Evolutionary conservation across 192 early-diverging fungal species (phyloP), one percentile per base, ranked within the genome.

Genomic region (Gryganskiella cystojenkinii): DNA sequence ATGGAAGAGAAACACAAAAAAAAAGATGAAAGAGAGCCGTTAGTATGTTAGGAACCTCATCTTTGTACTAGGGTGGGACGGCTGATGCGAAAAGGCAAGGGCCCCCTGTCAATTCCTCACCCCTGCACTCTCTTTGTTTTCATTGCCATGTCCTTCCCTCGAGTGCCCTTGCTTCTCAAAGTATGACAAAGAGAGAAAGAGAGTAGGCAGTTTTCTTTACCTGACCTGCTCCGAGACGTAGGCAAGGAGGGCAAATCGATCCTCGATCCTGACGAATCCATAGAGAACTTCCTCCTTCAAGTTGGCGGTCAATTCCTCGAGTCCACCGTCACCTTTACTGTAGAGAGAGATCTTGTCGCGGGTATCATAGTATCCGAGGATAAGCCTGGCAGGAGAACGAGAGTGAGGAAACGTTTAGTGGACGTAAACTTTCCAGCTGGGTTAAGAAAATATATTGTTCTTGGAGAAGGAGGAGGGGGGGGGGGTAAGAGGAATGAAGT

Each of bases 301-400:
- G 50, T 88, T 79, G 27, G 82, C 47, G 50, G 84, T 80, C 51
- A 90, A 80, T 65, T 87, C 89, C 54, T 71, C 75, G 43, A 90
- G 55, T 42, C 89, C 89, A 42, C 81, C 71, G 40, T 73, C 69
- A 24, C 89, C 89, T 33, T 82, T 84, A 28, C 70, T 62, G 71
- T 88, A 87, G 28, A 90, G 66, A 25, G 89, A 90, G 70, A 90
- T 87, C 61, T 87, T 85, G 63, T 90, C 89, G 37, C 89, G 65
- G 19, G 87, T 84, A 56, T 90, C 86, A 65, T 87, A 80, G 79
- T 90, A 90, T 14, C 89, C 89, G 25, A 90, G 80, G 50, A 90
- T 82, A 19, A 90, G 67, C 89, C 89, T 90, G n/a, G n/a, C n/a
- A 64, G 45, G 25, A 22, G 20, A 24, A 40, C 35, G 17, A 14